Evolutionary conservation across 2,329 filamentous ascomycete species (phyloP).

Genomic region (Clonostachys sp.): DNA sequence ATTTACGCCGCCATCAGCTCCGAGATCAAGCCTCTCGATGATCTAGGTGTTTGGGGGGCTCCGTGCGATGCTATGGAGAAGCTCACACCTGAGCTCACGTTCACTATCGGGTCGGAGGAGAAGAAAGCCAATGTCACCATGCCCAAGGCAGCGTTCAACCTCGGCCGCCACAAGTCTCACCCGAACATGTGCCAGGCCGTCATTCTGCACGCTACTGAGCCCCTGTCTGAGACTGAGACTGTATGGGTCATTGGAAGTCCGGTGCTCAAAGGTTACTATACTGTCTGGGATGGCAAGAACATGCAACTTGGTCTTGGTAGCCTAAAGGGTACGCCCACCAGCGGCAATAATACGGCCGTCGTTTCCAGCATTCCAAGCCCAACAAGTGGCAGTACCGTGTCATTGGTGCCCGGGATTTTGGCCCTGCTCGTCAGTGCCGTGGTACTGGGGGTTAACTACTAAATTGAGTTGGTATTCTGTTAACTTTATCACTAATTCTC

Average conservation of each 20-base stretch:
- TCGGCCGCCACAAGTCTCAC: conserved; percentile 17
- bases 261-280: conserved; percentile 26
- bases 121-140: conserved; percentile 18
- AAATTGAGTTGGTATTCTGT: too few relatives aligned
- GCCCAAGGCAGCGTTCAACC: conserved; percentile 19
- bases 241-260: conserved; percentile 24
- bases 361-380: neutral
- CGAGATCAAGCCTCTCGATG: conserved; percentile 19
- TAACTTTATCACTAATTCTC: too few relatives aligned
- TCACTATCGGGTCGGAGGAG: conserved; percentile 16
- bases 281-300: conserved; percentile 22
- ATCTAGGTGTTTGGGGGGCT: conserved; percentile 23
- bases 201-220: conserved; percentile 12
- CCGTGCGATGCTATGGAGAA: conserved; percentile 18
- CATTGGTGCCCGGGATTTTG: neutral
- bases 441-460: too few relatives aligned
- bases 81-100: conserved; percentile 17
- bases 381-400: neutral
- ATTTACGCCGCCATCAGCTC: conserved; percentile 22
- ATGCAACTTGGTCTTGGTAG: conserved; percentile 15
- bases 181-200: conserved; percentile 21
- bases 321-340: conserved; percentile 4
- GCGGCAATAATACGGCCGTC: neutral
- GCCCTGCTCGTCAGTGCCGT: too few relatives aligned
- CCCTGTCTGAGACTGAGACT: conserved; percentile 6